Evolutionary conservation across 495 filamentous ascomycete species (phyloP), one percentile per base, ranked within the genome.

Genomic region (Penicillium goetzii): DNA sequence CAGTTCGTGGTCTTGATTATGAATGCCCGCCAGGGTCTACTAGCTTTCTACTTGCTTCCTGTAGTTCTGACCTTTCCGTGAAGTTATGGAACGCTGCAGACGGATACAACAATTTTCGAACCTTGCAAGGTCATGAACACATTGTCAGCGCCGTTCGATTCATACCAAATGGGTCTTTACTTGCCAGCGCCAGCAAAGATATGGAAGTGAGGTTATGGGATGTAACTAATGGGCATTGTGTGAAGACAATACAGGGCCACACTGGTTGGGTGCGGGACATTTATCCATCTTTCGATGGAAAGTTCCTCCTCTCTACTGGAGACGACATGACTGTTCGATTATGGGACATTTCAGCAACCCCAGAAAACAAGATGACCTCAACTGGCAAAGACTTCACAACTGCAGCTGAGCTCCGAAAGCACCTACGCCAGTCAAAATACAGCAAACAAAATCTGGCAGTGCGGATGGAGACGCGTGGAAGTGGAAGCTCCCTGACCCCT

Each of bases 41-140:
- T 17, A 88, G 89, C 32, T 90, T 88, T 15, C 83, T 97, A 30
- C 83, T 97, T 19, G 93, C 93, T 4, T 93, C 90, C 4, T 97
- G 93, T 76, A 90, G 86, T 19, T 89, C 86, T 55, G 93, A 97
- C 67, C 79, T 97, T 5, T 95, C 92, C 4, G 96, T 97, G 78
- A 97, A 97, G 73, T 74, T 97, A 4, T 97, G 93, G 93, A 91
- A 97, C 62, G 92, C 93, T 4, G 86, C 83, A 32, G 89, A 96
- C 68, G 90, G 93, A 33, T 97, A 97, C 77, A 93, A 94, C 67
- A 96, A 97, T 70, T 92, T 96, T 59, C 85, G 93, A 38, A 97
- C 92, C 0, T 83, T 97, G 4, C 89, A 89, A 3, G 93, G 93
- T 12, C 93, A 97, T 74, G 93, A 97, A 68, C 93, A 97, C 72